Evolutionary conservation across 2,329 filamentous ascomycete species (phyloP).

Genomic region (Aspergillus alliaceus): DNA sequence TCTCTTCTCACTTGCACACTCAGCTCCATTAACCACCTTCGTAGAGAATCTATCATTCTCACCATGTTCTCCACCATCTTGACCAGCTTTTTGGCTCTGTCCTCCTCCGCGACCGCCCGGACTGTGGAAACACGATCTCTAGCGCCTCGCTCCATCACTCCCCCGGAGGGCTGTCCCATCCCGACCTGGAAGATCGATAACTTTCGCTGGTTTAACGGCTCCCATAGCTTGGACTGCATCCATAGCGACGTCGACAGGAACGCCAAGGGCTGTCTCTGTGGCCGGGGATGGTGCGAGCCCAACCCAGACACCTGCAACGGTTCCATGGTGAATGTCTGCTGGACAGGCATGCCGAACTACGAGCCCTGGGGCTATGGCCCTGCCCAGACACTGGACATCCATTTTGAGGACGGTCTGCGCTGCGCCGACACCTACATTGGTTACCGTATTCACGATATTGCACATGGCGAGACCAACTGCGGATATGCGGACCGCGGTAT

Average conservation of each 20-base stretch:
- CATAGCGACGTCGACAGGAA: constrained; percentile 22
- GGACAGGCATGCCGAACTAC: constrained; percentile 31
- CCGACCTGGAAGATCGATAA: constrained; percentile 27
- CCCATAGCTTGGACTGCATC: constrained; percentile 20
- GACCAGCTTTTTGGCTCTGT: constrained; percentile 13
- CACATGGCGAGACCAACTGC: constrained; percentile 26
- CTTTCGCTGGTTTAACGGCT: constrained; percentile 21
- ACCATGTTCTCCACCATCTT: constrained; percentile 4
- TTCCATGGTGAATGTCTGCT: constrained; percentile 26
- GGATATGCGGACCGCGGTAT: constrained; percentile 26
- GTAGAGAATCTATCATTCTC: neutral
- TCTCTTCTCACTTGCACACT: neutral
- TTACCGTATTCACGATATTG: constrained; percentile 31
- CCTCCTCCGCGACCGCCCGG: neutral
- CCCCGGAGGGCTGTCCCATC: constrained; percentile 26
- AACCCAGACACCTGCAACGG: constrained; percentile 25
- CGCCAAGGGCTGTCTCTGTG: constrained; percentile 25
- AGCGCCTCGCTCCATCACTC: constrained; percentile 22
- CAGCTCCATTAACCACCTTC: neutral
- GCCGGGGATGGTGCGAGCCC: constrained; percentile 22
- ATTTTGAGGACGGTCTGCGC: constrained; percentile 23
- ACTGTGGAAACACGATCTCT: constrained; percentile 17
- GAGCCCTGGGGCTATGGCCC: constrained; percentile 31
- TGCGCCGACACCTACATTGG: constrained; percentile 31
- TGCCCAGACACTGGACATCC: constrained; percentile 24